Evolutionary conservation across 2,329 filamentous ascomycete genomes (phyloP), one percentile per base, ranked within the genome.

Genomic region (Huntiella bhutanensis): DNA sequence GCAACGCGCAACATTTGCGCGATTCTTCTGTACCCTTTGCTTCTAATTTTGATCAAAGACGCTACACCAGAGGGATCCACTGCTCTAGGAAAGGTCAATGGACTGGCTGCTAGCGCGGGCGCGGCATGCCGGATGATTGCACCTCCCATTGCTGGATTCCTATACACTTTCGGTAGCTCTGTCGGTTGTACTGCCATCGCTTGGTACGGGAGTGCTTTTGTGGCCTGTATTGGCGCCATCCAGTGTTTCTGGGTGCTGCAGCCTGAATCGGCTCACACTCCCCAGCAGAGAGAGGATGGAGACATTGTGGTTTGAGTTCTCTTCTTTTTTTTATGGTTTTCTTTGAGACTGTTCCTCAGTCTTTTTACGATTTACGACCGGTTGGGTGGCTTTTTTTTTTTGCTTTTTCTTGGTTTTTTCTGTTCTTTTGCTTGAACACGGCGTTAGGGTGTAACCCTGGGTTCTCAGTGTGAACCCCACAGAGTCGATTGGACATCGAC

Each of bases 11-110:
- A 78, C 54, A 55, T 77, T 11, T 63, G 77, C 34, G 71, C 70
- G 40, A 79, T 80, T 54, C 65, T 76, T 46, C 63, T 77, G n/a
- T 80, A 78, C 55, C 77, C 76, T 2, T 64, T 79, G 4, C 66
- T 80, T 34, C 64, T 81, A 39, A 80, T 81, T 53, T 63, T 80
- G 32, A 71, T 81, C 64, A 80, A 80, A 59, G 73, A 80, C 55
- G 73, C 74, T 1, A 77, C 73, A 0, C 73, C 75, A 2, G 67
- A 64, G 32, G 43, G 43, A 5, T 61, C 65, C 5, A 63, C 62
- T 37, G 68, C 75, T 5, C 62, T 80, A 35, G 77, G 77, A 44
- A 75, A 69, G 53, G 71, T 81, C 53, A 81, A 81, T 51, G 77
- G 77, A 4, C 59, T 80, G 38, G 75, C 76, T 16, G 76, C 77